A percentile compares a stretch with the other conserved stretches of the same genome.
These are phyloP conservation scores for Penicillium decumbens DNA, from an alignment of 2,329 filamentous ascomycete species.

Conservation along the genomic window DNA sequence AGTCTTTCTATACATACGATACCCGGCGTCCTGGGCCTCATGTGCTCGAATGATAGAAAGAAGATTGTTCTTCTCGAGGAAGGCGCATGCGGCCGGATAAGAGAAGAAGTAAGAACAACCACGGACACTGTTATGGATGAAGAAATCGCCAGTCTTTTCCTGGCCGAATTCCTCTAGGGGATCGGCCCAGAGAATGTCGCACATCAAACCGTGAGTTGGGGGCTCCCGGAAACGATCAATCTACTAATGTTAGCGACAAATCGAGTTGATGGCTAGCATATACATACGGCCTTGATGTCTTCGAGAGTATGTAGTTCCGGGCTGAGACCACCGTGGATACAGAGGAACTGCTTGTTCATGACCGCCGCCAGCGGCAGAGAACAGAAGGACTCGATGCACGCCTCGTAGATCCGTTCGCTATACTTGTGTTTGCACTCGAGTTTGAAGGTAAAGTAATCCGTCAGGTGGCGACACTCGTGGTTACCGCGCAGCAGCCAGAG, in stretches of 20 bases:
- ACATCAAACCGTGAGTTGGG: constrained; percentile 96
- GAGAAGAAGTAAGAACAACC: constrained; percentile 99
- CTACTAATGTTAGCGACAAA: constrained; percentile 44
- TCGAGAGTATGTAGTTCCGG: constrained; percentile 94
- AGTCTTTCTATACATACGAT: constrained; percentile 99
- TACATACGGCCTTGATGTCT: constrained; percentile 76
- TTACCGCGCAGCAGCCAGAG: constrained; percentile 96
- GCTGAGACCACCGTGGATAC: constrained; percentile 93
- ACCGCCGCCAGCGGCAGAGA: constrained; percentile 85
- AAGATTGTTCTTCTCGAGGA: constrained; percentile 98
- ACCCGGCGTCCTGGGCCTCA: constrained; percentile 96
- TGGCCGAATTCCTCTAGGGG: constrained; percentile 97
- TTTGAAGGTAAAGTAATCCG: constrained; percentile 99
- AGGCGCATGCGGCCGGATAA: constrained; percentile 92
- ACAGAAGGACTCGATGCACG: constrained; percentile 98
- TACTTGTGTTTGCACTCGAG: constrained; percentile 99
- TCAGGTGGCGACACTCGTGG: constrained; percentile 97
- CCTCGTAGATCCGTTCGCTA: constrained; percentile 90
- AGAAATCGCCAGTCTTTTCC: constrained; percentile 97
- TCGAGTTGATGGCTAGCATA: not conserved
- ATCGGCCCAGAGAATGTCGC: constrained; percentile 98
- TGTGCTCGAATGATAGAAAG: constrained; percentile 95
- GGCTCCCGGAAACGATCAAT: constrained; percentile 98
- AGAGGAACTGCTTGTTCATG: constrained; percentile 99
- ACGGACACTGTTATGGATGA: constrained; percentile 95